phyloP scores from a whole-genome alignment of 345 rosid genomes.

The Microcos paniculata region DNA sequence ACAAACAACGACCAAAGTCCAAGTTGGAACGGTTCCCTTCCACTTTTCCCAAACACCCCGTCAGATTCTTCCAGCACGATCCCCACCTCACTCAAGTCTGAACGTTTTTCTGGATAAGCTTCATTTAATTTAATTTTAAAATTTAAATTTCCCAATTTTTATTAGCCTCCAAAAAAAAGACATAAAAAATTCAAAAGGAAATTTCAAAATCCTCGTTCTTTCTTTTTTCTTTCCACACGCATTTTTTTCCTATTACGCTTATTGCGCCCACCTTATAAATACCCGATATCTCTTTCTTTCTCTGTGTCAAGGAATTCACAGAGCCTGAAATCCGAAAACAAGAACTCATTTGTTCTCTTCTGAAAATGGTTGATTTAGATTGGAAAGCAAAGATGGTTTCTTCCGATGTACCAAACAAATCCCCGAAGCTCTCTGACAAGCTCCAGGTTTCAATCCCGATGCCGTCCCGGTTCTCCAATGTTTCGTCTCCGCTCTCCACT shows the following conservation, averaged over 20 bases:
- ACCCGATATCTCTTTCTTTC: not conserved
- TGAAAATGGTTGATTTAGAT: conserved; percentile 65
- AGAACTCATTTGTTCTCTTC: not conserved
- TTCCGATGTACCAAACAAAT: conserved; percentile 40
- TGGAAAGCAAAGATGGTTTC: conserved; percentile 57
- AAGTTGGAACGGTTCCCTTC: conserved; percentile 9
- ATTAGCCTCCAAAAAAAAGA: not conserved
- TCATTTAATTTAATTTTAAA: not conserved
- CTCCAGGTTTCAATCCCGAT: conserved; percentile 49
- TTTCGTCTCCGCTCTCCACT: conserved; percentile 34
- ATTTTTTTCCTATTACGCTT: not conserved
- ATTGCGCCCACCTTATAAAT: conserved; percentile 11
- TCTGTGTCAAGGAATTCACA: not conserved
- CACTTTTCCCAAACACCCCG: conserved; percentile 2
- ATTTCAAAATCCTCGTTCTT: conserved; percentile 23
- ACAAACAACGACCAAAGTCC: conserved; percentile 21
- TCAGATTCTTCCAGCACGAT: not conserved
- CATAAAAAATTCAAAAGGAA: not conserved
- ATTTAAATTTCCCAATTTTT: not conserved
- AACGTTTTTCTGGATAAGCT: conserved; percentile 38
- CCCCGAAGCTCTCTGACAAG: conserved; percentile 41
- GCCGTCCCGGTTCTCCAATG: conserved; percentile 12
- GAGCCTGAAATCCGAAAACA: not conserved
- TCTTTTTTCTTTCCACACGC: conserved; percentile 24
- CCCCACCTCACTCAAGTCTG: conserved; percentile 19